These are phyloP conservation scores for Salvia miltiorrhiza DNA, from an alignment of 257 asterid species.

Conservation along the genomic window DNA sequence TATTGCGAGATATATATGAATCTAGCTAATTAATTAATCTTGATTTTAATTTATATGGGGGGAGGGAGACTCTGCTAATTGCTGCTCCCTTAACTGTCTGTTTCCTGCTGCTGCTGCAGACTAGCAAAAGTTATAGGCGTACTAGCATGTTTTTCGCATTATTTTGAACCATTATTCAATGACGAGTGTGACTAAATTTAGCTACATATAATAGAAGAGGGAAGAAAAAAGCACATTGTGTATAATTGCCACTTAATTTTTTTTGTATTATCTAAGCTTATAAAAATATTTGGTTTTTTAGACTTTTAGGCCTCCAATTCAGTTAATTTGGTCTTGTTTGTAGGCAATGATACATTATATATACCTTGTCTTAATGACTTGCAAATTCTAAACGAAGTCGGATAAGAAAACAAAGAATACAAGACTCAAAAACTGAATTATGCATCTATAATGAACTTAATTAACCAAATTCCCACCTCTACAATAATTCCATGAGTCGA, in stretches of 20 bases:
- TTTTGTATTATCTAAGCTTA: no score
- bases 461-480: background rate
- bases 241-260: background rate
- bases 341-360: no score
- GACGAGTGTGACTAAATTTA: background rate
- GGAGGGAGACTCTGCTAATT: no score
- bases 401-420: background rate
- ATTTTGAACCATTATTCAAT: background rate
- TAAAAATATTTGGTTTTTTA: no score
- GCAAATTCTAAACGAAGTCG: background rate
- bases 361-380: background rate
- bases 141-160: background rate
- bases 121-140: background rate
- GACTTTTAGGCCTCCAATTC: no score
- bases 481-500: background rate
- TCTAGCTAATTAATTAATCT: background rate
- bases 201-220: background rate
- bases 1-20: background rate
- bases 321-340: no score
- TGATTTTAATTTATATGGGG: no score
- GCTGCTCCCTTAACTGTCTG: no score
- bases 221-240: background rate
- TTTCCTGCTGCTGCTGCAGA: no score
- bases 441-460: no score
- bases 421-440: background rate